phyloP scores from a whole-genome alignment of 176 grass and related monocot species.

The Otatea glauca region DNA sequence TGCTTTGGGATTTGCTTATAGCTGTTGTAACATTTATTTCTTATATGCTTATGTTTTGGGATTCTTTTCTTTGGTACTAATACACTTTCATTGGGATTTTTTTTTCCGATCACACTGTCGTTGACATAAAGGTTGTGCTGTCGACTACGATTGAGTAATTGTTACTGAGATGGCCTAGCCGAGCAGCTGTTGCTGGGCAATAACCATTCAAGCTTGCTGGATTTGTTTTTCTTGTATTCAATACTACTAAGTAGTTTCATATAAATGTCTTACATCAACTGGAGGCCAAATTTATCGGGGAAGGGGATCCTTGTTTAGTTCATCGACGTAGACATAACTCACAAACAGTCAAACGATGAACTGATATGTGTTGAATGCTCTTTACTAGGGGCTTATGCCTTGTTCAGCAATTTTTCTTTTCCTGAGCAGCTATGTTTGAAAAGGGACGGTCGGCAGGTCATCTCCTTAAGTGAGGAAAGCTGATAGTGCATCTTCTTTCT shows the following conservation, averaged over 20 bases:
- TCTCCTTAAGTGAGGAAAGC: slow-evolving; percentile 22
- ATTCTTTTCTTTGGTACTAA: neutral
- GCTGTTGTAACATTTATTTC: neutral
- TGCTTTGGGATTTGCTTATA: neutral
- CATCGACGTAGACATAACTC: neutral
- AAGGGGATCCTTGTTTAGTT: neutral
- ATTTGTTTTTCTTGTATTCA: slow-evolving; percentile 12
- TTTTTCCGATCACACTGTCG: neutral
- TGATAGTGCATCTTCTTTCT: neutral
- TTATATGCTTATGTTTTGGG: neutral
- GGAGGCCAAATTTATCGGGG: neutral
- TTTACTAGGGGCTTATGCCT: slow-evolving; percentile 21
- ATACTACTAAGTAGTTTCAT: neutral
- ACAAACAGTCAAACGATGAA: slow-evolving; percentile 9
- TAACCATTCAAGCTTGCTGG: slow-evolving; percentile 1
- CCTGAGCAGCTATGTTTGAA: slow-evolving; percentile 31
- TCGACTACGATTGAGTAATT: neutral
- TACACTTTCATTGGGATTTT: neutral
- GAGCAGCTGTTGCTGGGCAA: neutral
- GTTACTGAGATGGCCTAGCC: neutral
- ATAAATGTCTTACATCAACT: neutral
- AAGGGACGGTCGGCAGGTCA: slow-evolving; percentile 26
- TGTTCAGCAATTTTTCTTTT: slow-evolving; percentile 16
- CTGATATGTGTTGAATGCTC: slow-evolving; percentile 21
- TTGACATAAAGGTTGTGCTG: neutral